A percentile compares a stretch with the other conserved stretches of the same genome.
phyloP scores from a whole-genome alignment of 257 asterid genomes.

The Gynochthodes officinalis region DNA sequence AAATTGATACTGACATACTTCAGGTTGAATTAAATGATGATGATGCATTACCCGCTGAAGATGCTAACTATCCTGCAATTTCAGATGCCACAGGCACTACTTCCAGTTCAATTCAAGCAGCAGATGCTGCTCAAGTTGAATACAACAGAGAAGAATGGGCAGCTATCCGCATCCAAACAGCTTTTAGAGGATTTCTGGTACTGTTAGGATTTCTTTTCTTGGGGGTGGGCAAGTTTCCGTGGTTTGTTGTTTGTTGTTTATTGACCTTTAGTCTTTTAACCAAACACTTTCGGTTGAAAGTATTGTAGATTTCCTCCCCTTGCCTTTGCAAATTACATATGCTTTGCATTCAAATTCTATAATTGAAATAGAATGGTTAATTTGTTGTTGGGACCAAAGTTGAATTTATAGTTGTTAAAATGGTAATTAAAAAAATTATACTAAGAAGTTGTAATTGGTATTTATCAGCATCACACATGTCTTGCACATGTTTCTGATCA shows the following conservation, averaged over 20 bases:
- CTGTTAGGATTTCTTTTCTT: neutral
- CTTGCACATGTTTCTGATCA: neutral
- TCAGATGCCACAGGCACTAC: conserved; percentile 58
- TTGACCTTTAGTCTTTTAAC: neutral
- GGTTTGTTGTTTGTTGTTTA: neutral
- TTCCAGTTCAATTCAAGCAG: conserved; percentile 58
- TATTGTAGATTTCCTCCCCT: neutral
- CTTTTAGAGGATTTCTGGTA: conserved; percentile 96
- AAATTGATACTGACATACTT: conserved; percentile 49
- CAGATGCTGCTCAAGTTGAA: conserved; percentile 41
- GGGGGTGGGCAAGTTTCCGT: neutral
- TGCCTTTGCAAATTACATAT: neutral
- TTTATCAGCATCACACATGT: neutral
- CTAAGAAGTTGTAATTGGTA: neutral
- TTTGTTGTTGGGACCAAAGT: neutral
- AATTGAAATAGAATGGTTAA: neutral
- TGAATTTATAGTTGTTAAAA: neutral
- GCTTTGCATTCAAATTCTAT: neutral
- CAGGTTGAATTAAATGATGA: conserved; percentile 50
- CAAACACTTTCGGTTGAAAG: neutral
- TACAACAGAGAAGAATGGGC: conserved; percentile 79
- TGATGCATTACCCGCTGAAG: conserved; percentile 38
- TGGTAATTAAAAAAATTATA: neutral
- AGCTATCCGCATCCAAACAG: conserved; percentile 82
- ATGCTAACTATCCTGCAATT: conserved; percentile 39